Evolutionary conservation across 306 rosid species (phyloP).

Genomic region (Corylus heterophylla): DNA sequence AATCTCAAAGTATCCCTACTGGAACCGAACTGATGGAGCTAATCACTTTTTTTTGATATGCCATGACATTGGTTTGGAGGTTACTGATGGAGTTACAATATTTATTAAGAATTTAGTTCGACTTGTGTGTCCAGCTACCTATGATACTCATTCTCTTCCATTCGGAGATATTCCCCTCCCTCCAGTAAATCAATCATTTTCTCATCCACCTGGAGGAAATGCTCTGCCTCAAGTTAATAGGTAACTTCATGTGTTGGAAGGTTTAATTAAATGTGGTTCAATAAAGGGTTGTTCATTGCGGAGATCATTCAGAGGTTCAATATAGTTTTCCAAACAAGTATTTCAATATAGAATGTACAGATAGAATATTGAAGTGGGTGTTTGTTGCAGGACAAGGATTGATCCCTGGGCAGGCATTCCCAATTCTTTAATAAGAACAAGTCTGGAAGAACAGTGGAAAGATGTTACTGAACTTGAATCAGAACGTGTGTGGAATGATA

Average conservation of each 20-base stretch:
- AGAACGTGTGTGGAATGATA: too few species aligned
- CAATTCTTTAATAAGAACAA: too few species aligned
- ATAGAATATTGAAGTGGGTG: too few species aligned
- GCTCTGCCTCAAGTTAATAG: neutral
- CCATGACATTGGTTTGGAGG: slow-evolving; percentile 28
- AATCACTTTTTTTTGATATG: slow-evolving; percentile 42
- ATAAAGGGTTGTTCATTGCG: too few species aligned
- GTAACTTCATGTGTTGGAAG: neutral
- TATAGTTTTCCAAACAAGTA: too few species aligned
- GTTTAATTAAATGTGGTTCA: too few species aligned
- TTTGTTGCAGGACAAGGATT: too few species aligned
- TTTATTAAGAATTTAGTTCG: slow-evolving; percentile 28
- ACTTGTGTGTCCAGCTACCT: slow-evolving; percentile 28
- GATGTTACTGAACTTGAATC: too few species aligned
- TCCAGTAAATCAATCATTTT: slow-evolving; percentile 2
- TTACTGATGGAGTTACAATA: slow-evolving; percentile 20
- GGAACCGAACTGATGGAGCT: slow-evolving; percentile 38
- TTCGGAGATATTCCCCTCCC: slow-evolving; percentile 35
- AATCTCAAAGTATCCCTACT: slow-evolving; percentile 28
- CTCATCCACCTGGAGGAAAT: neutral
- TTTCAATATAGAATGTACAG: too few species aligned
- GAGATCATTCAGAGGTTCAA: too few species aligned
- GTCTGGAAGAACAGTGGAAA: too few species aligned
- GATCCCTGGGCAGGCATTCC: too few species aligned
- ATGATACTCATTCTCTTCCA: slow-evolving; percentile 5